phyloP scores from a whole-genome alignment of 768 basidiomycete genomes.

The Kwoniella pini region DNA sequence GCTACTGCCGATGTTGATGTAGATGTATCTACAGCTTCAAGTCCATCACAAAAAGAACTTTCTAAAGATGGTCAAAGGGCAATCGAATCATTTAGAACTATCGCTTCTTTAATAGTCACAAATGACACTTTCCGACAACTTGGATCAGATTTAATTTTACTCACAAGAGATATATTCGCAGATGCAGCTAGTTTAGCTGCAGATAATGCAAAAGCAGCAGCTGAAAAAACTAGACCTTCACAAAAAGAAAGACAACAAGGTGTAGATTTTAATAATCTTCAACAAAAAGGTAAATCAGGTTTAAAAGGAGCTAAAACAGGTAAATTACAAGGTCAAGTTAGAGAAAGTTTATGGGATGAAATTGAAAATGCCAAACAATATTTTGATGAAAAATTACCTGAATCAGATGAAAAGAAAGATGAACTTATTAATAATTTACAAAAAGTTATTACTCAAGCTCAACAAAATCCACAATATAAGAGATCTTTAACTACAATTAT shows the following conservation, averaged over 20 bases:
- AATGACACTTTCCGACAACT: constrained; percentile 53
- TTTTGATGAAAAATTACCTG: constrained; percentile 55
- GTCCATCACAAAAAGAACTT: constrained; percentile 42
- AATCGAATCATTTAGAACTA: constrained; percentile 51
- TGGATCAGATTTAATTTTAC: constrained; percentile 52
- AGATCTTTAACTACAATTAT: constrained; percentile 54
- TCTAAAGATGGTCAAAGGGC: constrained; percentile 49
- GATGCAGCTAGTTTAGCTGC: constrained; percentile 55
- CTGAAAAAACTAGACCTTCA: constrained; percentile 42
- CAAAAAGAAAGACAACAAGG: constrained; percentile 51
- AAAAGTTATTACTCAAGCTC: constrained; percentile 52
- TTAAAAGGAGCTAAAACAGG: constrained; percentile 50
- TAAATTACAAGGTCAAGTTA: constrained; percentile 52
- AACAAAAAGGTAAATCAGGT: constrained; percentile 52
- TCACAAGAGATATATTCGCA: constrained; percentile 55
- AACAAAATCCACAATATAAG: constrained; percentile 53
- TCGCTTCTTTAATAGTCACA: constrained; percentile 54
- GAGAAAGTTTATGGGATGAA: constrained; percentile 45
- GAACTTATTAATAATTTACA: constrained; percentile 53
- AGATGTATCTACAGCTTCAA: constrained; percentile 28
- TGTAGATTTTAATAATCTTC: constrained; percentile 49
- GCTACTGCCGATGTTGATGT: constrained; percentile 51
- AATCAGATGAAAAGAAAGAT: constrained; percentile 55
- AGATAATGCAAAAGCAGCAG: constrained; percentile 53
- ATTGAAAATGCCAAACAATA: constrained; percentile 47